phyloP scores from a whole-genome alignment of 495 filamentous ascomycete genomes.

The Lineolata rhizophorae region DNA sequence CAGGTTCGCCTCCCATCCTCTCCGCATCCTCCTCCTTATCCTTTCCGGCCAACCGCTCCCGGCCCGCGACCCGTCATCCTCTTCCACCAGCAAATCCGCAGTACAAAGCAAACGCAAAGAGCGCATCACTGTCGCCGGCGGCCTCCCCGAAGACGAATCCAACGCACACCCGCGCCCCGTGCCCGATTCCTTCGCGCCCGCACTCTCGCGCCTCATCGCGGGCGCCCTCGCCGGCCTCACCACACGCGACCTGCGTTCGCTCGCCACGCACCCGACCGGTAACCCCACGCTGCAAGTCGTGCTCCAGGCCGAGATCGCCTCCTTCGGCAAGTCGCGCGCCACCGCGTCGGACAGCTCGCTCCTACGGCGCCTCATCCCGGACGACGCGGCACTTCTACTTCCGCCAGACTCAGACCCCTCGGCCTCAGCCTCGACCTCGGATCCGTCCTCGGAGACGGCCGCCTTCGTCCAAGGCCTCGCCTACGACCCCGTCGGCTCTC shows the following conservation, averaged over 20 bases:
- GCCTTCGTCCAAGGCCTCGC: constrained; percentile 65
- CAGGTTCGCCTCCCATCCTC: constrained; percentile 72
- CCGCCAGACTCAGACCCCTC: no score
- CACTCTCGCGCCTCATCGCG: constrained; percentile 55
- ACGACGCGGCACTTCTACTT: no score
- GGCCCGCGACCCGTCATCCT: constrained; percentile 11
- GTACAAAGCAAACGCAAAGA: constrained; percentile 83
- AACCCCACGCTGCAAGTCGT: constrained; percentile 79
- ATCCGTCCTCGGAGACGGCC: constrained; percentile 33
- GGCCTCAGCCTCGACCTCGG: no score
- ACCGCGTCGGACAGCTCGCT: constrained; percentile 37
- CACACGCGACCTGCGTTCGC: constrained; percentile 47
- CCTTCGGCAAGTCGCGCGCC: constrained; percentile 38
- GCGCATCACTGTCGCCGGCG: constrained; percentile 24
- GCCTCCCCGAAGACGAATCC: constrained; percentile 9
- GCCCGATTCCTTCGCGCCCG: constrained; percentile 52
- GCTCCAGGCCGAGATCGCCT: constrained; percentile 57
- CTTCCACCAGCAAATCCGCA: constrained; percentile 36
- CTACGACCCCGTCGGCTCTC: constrained; percentile 75
- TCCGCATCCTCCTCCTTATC: constrained; percentile 66
- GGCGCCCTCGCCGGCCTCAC: constrained; percentile 50
- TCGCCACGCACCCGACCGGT: constrained; percentile 71
- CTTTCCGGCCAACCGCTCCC: constrained; percentile 63
- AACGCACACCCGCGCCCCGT: constrained; percentile 26
- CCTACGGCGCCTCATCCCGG: constrained; percentile 39